Percentiles rank a stretch among this genome's conserved stretches.
These are phyloP conservation scores for Cydonia oblonga DNA, from an alignment of 331 rosid genomes.

Conservation along the genomic window DNA sequence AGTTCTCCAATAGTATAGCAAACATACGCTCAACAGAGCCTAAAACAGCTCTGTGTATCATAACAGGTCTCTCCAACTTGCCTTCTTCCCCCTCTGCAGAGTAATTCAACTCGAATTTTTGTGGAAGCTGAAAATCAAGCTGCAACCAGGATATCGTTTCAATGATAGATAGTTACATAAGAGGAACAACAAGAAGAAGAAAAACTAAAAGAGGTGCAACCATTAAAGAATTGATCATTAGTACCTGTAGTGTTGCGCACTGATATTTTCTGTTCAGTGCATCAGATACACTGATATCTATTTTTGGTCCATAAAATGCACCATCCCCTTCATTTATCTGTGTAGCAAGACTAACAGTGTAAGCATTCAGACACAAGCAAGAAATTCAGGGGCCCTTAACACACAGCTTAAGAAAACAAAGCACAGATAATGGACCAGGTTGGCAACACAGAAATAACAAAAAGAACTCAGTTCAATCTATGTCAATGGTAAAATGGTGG, in stretches of 20 bases:
- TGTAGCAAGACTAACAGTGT: conserved; percentile 12
- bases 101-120: conserved; percentile 79
- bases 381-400: background rate
- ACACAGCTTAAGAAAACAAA: background rate
- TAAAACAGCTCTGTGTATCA: conserved; percentile 94
- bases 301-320: conserved; percentile 95
- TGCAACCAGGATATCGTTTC: conserved; percentile 36
- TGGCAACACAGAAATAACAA: background rate
- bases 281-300: conserved; percentile 84
- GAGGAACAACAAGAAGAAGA: background rate
- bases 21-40: conserved; percentile 99
- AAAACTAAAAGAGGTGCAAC: background rate
- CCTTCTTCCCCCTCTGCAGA: conserved; percentile 98
- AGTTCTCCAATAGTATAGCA: conserved; percentile 91
- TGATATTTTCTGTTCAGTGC: conserved; percentile 81
- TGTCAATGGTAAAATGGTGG: background rate
- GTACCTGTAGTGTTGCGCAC: conserved; percentile 91
- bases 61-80: conserved; percentile 88
- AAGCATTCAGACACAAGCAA: conserved; percentile 12
- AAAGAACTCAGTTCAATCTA: background rate
- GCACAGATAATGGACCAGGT: background rate
- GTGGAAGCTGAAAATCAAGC: conserved; percentile 98
- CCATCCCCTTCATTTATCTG: conserved; percentile 93
- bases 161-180: conserved; percentile 2
- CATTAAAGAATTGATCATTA: conserved; percentile 1